Evolutionary conservation across 2,329 filamentous ascomycete genomes (phyloP).

Genomic region (Pseudogymnoascus verrucosus): DNA sequence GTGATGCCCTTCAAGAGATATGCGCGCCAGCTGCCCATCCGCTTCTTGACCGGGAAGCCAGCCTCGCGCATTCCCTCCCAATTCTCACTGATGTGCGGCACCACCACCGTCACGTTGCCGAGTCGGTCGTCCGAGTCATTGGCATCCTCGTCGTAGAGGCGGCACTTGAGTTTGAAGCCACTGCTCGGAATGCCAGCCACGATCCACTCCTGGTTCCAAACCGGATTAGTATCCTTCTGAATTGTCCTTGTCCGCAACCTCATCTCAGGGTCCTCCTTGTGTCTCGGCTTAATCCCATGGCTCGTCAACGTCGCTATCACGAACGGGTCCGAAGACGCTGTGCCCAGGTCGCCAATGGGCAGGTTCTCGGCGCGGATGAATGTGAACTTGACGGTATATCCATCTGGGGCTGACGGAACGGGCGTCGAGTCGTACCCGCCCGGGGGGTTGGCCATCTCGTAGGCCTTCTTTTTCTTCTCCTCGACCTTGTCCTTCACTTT

Average conservation of each 20-base stretch:
- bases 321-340: constrained; percentile 76
- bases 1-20: constrained; percentile 66
- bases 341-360: constrained; percentile 71
- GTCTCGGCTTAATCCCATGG: constrained; percentile 55
- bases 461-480: constrained; percentile 25
- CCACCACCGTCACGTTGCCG: constrained; percentile 71
- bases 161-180: constrained; percentile 77
- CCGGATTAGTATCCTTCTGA: constrained; percentile 62
- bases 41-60: constrained; percentile 68
- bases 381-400: constrained; percentile 78
- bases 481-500: constrained; percentile 25
- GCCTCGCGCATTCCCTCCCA: constrained; percentile 62
- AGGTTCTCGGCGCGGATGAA: constrained; percentile 77
- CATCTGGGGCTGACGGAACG: constrained; percentile 63
- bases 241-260: constrained; percentile 69
- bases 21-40: constrained; percentile 78
- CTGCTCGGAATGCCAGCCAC: constrained; percentile 76
- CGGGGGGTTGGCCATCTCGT: constrained; percentile 24
- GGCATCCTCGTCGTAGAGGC: constrained; percentile 84
- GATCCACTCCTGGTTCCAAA: constrained; percentile 80
- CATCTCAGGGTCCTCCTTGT: constrained; percentile 78
- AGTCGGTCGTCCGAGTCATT: constrained; percentile 80
- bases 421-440: constrained; percentile 78
- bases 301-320: constrained; percentile 68
- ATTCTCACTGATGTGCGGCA: constrained; percentile 49